Base-by-base conservation (phyloP, 23 red algal species). In the Gracilaria gracilis region DNA sequence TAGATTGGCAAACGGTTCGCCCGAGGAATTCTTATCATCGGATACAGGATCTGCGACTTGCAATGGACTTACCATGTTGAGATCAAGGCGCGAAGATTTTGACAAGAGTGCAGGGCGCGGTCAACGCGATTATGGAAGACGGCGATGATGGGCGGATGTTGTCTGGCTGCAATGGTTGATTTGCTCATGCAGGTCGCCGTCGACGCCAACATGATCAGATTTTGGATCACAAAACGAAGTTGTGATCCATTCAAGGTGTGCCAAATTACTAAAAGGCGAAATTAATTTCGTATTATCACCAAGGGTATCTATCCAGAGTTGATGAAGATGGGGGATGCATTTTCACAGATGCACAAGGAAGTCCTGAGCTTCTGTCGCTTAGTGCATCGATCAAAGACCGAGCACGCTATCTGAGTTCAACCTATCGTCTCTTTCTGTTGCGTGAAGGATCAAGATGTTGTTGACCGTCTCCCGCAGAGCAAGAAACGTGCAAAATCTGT, bases 21-120 rank as follows among this genome's bases (percentile, higher is more conserved):
- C 51, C 17, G 11, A 1, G 17, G 51, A 55, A 1, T 1, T 19
- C 1, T 19, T 73, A 2, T 8, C 35, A 4, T 24, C 11, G 35
- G 21, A 73, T 24, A 24, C 9, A 4, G 34, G 4, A 37, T 44
- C 7, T 8, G 35, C 2, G 1, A 42, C 51, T 9, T 55, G 19
- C 5, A 62, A 73, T 73, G 31, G 17, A 73, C 67, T 73, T 73
- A 73, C 67, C 67, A 73, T 73, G 35, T 39, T 73, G 67, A 37
- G 67, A 73, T 73, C 67, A 62, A 62, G 24, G 27, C 59, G 24
- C 59, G 27, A 62, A 31, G 59, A 29, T 6, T 62, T 31, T 4
- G 4, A 28, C 24, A 62, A 62, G 24, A 9, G 24, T 2, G 2
- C 4, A 25, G 13, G 24, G 23, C 27, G 23, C 24, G 29, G 13